phyloP scores from a whole-genome alignment of 1,139 yeast genomes.

The Trichomonascaceae sp. region DNA sequence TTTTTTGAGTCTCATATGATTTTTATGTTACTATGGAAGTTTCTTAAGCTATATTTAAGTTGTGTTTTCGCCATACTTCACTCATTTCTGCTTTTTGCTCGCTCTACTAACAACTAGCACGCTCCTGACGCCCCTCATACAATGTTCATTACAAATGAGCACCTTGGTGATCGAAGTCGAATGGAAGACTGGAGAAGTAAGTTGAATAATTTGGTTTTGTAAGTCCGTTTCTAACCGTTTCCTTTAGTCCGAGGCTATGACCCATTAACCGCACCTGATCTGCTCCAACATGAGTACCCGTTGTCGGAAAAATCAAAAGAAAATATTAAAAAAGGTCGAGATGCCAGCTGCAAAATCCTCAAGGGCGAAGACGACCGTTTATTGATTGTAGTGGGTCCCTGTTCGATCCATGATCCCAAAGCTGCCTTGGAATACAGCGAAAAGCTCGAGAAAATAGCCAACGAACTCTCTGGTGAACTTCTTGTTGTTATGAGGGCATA shows the following conservation, averaged over 20 bases:
- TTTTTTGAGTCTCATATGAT: not conserved
- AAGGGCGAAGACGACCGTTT: constrained; percentile 76
- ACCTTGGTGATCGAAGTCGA: constrained; percentile 75
- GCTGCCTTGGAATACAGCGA: constrained; percentile 88
- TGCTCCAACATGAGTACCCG: constrained; percentile 85
- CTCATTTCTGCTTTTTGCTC: not conserved
- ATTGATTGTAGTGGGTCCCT: constrained; percentile 86
- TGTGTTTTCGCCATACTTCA: not conserved
- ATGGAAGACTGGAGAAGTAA: constrained; percentile 86
- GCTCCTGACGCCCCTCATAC: constrained; percentile 16
- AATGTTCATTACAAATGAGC: constrained; percentile 80
- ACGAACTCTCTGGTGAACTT: constrained; percentile 65
- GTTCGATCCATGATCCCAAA: constrained; percentile 90
- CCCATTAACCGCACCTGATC: constrained; percentile 91
- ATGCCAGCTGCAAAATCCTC: constrained; percentile 65
- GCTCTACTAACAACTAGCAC: not conserved
- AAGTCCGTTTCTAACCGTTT: not conserved
- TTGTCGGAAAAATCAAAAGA: constrained; percentile 53
- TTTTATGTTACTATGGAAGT: not conserved
- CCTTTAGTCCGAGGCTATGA: constrained; percentile 74
- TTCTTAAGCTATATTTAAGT: not conserved
- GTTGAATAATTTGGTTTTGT: constrained; percentile 24
- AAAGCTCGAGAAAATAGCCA: constrained; percentile 53
- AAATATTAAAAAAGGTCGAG: constrained; percentile 69
- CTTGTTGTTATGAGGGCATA: constrained; percentile 94